Evolutionary conservation across 2,329 filamentous ascomycete genomes (phyloP).

Genomic region (Allantophomopsis lycopodina): DNA sequence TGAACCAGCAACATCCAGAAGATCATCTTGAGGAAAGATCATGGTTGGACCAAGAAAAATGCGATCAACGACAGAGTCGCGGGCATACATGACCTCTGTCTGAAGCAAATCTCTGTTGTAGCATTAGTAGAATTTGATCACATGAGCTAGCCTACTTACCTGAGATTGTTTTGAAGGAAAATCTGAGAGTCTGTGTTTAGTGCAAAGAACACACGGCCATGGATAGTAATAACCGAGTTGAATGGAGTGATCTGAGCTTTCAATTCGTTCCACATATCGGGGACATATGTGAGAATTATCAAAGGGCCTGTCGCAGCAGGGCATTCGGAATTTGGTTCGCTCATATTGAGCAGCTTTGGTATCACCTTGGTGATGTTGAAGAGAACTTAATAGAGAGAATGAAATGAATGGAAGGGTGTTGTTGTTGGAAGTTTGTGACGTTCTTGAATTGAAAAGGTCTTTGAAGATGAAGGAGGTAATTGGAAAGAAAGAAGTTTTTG

Average conservation of each 20-base stretch:
- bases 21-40: neutral
- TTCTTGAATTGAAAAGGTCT: neutral
- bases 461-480: neutral
- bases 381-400: too few relatives aligned
- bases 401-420: neutral
- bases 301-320: too few relatives aligned
- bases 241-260: constrained; percentile 1
- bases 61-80: neutral
- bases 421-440: neutral
- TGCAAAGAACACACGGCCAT: neutral
- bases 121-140: too few relatives aligned
- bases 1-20: neutral
- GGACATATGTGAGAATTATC: too few relatives aligned
- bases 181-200: too few relatives aligned
- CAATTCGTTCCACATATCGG: neutral
- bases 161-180: too few relatives aligned
- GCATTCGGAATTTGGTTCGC: too few relatives aligned
- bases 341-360: too few relatives aligned
- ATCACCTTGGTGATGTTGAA: too few relatives aligned
- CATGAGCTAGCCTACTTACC: too few relatives aligned
- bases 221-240: neutral
- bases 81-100: neutral
- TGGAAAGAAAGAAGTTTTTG: neutral
- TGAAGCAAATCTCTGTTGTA: neutral
- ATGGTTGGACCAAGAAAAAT: neutral